A percentile compares a stretch with the other conserved stretches of the same genome.
These are phyloP conservation scores for Anisodus acutangulus DNA, from an alignment of 257 asterid species.

Conservation along the genomic window DNA sequence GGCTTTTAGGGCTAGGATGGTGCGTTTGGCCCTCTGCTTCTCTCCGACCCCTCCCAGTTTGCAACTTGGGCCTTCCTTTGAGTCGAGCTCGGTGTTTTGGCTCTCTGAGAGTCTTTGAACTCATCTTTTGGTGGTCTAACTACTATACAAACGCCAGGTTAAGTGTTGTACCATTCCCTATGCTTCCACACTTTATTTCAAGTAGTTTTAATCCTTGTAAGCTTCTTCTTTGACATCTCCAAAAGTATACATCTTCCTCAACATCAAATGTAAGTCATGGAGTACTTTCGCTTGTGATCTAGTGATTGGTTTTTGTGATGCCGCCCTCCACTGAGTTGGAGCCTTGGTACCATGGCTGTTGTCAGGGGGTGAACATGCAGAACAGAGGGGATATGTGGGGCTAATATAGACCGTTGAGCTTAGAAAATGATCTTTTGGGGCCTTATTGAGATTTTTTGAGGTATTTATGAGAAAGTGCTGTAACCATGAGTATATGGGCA, in stretches of 20 bases:
- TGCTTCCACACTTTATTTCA: background rate
- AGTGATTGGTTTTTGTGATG: background rate
- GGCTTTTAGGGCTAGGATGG: background rate
- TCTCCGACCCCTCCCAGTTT: conserved; percentile 4
- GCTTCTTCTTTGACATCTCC: conserved; percentile 1
- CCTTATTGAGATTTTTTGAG: background rate
- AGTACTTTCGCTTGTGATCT: background rate
- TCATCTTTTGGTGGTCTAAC: background rate
- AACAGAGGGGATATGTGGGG: background rate
- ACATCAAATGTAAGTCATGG: background rate
- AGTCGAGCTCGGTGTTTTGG: background rate
- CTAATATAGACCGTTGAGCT: background rate
- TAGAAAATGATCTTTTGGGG: background rate
- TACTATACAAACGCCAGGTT: background rate
- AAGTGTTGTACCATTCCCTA: background rate
- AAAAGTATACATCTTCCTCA: background rate
- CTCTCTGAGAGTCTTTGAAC: background rate
- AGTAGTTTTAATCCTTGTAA: background rate
- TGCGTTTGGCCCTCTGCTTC: conserved; percentile 16
- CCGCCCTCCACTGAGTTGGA: background rate
- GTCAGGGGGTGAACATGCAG: background rate
- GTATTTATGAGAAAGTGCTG: background rate
- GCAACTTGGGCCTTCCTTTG: background rate
- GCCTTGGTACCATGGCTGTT: background rate
- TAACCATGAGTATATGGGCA: background rate